Base-by-base conservation (phyloP, 257 asterid genomes). In the Capsicum chinense region DNA sequence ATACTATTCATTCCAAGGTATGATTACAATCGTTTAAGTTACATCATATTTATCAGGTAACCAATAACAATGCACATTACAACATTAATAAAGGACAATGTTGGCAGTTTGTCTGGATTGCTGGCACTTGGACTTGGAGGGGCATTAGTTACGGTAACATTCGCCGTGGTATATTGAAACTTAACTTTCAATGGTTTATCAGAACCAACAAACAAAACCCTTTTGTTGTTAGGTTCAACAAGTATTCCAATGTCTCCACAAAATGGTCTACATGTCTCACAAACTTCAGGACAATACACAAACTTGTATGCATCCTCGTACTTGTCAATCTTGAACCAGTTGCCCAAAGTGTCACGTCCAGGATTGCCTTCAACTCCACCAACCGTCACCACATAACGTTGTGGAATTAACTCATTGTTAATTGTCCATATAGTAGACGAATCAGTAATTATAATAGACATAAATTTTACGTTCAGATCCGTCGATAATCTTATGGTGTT, bases 291-390 rank as follows among this genome's bases (percentile, higher is more conserved):
- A 50, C 87, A 79, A 78, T 26, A 79, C 42, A 79, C 84, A 84
- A 84, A 16, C 70, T 84, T 84, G 66, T 60, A 79, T 6, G 57
- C 79, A 21, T 54, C 83, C 47, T 71, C 73, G 21, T 21, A 50
- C 33, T 17, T 67, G 0, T 83, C 68, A 68, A 83, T 83, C 69
- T 6, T 68, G 2, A 83, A 83, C 85, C 80, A 83, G 42, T 54
- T 83, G 37, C 47, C 19, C 44, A 71, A 5, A 80, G 83, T 81
- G 3, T 80, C 56, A 48, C 80, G 56, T 4, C 84, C 84, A 7
- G 88, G 84, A 73, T 86, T 80, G 42, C 86, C 86, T 47, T 33
- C 68, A 42, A 56, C 84, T 44, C 88, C 88, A 13, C 84, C 86
- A 5, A 48, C 42, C 3, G 69, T 13, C 74, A 83, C 54, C 9